phyloP scores from a whole-genome alignment of 208 protist genomes.

The Wallacemonas sp. region DNA sequence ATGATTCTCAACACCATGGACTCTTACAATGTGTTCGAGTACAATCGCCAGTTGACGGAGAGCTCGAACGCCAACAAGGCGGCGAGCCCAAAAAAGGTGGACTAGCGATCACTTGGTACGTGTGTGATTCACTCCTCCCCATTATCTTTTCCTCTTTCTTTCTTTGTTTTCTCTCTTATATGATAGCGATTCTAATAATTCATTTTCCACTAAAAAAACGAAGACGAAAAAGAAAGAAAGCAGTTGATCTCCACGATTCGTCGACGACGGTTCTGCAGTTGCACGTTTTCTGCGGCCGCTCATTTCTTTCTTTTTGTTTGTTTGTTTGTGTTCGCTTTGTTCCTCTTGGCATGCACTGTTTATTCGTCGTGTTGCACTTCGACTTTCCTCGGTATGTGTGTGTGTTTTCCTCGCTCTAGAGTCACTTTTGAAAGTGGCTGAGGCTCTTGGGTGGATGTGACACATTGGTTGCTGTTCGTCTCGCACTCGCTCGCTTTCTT shows the following conservation, averaged over 20 bases:
- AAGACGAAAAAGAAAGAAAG: too few species aligned
- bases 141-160: slow-evolving; percentile 6
- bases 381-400: slow-evolving; percentile 1
- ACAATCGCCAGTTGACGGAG: background rate
- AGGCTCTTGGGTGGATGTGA: too few species aligned
- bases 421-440: too few species aligned
- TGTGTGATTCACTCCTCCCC: too few species aligned
- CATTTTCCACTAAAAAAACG: too few species aligned
- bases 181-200: too few species aligned
- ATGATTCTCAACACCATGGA: slow-evolving; percentile 56
- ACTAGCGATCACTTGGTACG: background rate
- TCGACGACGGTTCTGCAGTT: too few species aligned
- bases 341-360: background rate
- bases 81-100: background rate
- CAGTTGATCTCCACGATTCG: too few species aligned
- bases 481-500: background rate
- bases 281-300: slow-evolving; percentile 2
- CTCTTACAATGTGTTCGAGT: slow-evolving; percentile 25
- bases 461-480: too few species aligned
- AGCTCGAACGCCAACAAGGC: background rate
- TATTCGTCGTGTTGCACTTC: too few species aligned
- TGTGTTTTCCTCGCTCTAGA: background rate
- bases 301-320: slow-evolving; percentile 13
- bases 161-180: slow-evolving; percentile 2
- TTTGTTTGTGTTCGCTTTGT: background rate